Percentiles rank a stretch among this genome's conserved stretches.
These are phyloP conservation scores for Talaromyces funiculosus DNA, from an alignment of 2,329 filamentous ascomycete genomes.

Conservation along the genomic window DNA sequence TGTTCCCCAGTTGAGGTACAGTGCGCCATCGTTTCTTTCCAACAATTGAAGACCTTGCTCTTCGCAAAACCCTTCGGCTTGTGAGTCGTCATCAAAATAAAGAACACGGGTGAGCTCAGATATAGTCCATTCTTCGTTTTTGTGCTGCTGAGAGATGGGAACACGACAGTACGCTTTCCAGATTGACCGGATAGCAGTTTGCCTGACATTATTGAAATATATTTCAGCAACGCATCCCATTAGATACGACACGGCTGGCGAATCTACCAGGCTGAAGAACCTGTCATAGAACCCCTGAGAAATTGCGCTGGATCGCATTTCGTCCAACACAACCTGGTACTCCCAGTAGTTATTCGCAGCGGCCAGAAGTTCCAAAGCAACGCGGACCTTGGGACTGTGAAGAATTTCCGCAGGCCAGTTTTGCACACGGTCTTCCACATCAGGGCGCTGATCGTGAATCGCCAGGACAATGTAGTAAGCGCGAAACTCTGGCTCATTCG, in stretches of 20 bases:
- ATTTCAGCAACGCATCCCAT: conserved; percentile 61
- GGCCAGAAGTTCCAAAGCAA: conserved; percentile 53
- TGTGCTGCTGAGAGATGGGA: conserved; percentile 43
- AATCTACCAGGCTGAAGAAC: conserved; percentile 55
- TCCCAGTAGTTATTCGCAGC: conserved; percentile 51
- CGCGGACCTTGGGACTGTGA: conserved; percentile 49
- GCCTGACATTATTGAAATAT: conserved; percentile 55
- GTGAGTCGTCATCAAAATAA: conserved; percentile 51
- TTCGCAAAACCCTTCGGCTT: conserved; percentile 51
- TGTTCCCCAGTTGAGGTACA: conserved; percentile 49
- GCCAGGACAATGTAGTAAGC: conserved; percentile 57
- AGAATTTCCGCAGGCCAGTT: conserved; percentile 49
- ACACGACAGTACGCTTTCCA: conserved; percentile 49
- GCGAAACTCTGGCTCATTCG: conserved; percentile 59
- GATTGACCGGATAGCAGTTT: conserved; percentile 51
- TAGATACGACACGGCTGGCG: conserved; percentile 53
- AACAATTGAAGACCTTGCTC: conserved; percentile 49
- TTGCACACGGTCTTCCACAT: conserved; percentile 55
- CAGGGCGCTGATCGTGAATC: conserved; percentile 47
- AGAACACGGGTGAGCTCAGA: conserved; percentile 48
- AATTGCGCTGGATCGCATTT: conserved; percentile 46
- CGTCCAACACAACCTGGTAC: conserved; percentile 47
- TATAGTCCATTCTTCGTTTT: conserved; percentile 53
- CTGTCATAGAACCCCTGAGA: conserved; percentile 54
- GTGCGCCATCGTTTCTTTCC: conserved; percentile 40